These are phyloP conservation scores for Cucurbita pepo DNA, from an alignment of 306 rosid genomes.

Conservation along the genomic window DNA sequence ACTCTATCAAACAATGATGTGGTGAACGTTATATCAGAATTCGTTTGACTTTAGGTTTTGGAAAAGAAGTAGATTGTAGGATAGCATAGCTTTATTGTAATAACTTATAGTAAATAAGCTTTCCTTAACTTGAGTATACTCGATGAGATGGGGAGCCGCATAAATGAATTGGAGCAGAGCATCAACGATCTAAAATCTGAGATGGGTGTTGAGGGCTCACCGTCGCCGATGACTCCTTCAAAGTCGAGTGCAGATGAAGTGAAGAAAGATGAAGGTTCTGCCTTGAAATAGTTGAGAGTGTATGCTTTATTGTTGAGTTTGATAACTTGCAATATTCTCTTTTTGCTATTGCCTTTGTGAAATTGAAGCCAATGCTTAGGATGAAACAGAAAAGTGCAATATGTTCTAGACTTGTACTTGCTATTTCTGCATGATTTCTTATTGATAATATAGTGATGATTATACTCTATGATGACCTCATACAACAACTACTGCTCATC, in stretches of 20 bases:
- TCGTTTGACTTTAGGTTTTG: neutral
- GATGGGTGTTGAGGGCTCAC: constrained; percentile 89
- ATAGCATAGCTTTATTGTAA: neutral
- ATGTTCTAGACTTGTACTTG: neutral
- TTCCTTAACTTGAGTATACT: constrained; percentile 63
- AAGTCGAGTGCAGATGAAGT: constrained; percentile 37
- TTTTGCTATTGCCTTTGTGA: constrained; percentile 1
- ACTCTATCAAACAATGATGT: neutral
- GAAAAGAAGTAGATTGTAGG: neutral
- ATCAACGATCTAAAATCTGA: constrained; percentile 68
- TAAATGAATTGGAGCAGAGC: constrained; percentile 88
- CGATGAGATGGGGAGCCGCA: constrained; percentile 91
- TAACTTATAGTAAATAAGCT: constrained; percentile 13
- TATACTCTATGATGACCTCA: neutral
- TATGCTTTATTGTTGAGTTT: constrained; percentile 12
- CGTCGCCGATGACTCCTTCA: constrained; percentile 36
- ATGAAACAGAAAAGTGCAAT: neutral
- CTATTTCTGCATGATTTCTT: neutral
- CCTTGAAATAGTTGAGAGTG: constrained; percentile 17
- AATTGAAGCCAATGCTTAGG: neutral
- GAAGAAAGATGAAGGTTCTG: constrained; percentile 51
- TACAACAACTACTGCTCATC: neutral
- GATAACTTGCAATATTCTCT: constrained; percentile 1
- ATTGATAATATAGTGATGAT: constrained; percentile 6
- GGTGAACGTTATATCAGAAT: neutral